These are phyloP conservation scores for Chlorociboria aeruginascens DNA, from an alignment of 495 filamentous ascomycete species.

Conservation along the genomic window DNA sequence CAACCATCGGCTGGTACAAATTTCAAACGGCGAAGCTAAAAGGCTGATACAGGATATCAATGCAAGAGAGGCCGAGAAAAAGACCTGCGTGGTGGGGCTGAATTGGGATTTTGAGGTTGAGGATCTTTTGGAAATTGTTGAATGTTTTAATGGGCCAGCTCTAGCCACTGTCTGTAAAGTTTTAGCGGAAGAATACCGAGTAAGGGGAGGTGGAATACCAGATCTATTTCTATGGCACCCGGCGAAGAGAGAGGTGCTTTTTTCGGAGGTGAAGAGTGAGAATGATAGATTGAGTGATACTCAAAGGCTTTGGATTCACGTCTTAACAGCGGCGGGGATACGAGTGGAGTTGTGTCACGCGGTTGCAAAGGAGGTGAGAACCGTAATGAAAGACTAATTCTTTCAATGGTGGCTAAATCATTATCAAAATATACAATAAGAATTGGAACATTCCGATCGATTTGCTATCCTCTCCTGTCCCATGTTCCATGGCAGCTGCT, in stretches of 20 bases:
- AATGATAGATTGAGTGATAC: slow-evolving; percentile 96
- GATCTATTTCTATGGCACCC: slow-evolving; percentile 82
- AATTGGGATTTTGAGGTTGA: slow-evolving; percentile 78
- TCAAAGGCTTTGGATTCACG: slow-evolving; percentile 93
- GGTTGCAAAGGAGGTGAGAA: slow-evolving; percentile 51
- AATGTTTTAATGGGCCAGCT: slow-evolving; percentile 66
- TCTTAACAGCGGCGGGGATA: slow-evolving; percentile 71
- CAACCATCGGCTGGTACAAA: slow-evolving; percentile 74
- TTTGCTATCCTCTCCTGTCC: no score
- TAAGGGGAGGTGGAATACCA: slow-evolving; percentile 78
- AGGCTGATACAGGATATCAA: slow-evolving; percentile 56
- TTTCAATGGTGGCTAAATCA: no score
- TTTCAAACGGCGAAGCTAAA: slow-evolving; percentile 62
- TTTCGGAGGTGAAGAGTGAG: slow-evolving; percentile 86
- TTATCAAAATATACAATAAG: no score
- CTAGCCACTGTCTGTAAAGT: slow-evolving; percentile 81
- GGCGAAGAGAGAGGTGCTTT: slow-evolving; percentile 53
- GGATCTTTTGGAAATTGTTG: slow-evolving; percentile 74
- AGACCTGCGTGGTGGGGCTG: slow-evolving; percentile 77
- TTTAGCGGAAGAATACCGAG: slow-evolving; percentile 85
- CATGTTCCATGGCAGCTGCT: no score
- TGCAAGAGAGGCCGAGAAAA: slow-evolving; percentile 47
- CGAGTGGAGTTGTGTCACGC: slow-evolving; percentile 83
- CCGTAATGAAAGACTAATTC: no score
- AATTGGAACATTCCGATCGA: no score